Evolutionary conservation across 129 eudicot genomes (phyloP).

Genomic region (Arctium minus): DNA sequence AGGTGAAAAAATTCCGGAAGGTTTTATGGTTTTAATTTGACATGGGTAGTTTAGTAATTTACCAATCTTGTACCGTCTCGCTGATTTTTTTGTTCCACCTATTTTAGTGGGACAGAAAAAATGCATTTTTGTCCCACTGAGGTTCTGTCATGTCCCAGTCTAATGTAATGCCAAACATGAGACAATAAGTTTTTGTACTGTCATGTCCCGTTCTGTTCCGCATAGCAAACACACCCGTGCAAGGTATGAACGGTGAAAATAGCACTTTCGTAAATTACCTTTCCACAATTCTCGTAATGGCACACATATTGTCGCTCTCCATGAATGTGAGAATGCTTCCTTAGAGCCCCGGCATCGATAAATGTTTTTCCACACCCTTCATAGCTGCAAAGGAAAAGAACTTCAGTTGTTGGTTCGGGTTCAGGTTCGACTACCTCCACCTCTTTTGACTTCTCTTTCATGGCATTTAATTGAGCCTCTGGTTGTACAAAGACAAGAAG

Average conservation of each 20-base stretch:
- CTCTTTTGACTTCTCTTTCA: conserved; percentile 64
- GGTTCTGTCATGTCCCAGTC: no score
- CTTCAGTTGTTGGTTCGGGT: conserved; percentile 96
- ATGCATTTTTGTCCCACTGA: no score
- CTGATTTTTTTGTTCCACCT: neutral
- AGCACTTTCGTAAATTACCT: conserved; percentile 39
- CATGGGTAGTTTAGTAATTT: neutral
- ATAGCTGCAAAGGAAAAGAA: conserved; percentile 93
- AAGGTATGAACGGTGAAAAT: neutral
- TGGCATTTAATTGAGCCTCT: conserved; percentile 64
- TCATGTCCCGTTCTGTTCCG: neutral
- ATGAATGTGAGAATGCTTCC: conserved; percentile 95
- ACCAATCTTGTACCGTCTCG: neutral
- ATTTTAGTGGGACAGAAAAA: neutral
- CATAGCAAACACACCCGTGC: neutral
- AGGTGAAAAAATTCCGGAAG: neutral
- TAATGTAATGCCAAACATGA: no score
- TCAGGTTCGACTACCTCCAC: conserved; percentile 60
- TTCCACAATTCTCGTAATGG: conserved; percentile 89
- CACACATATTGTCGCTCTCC: conserved; percentile 94
- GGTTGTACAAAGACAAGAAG: neutral
- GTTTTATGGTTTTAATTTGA: neutral
- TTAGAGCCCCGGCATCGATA: conserved; percentile 86
- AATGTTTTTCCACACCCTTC: conserved; percentile 98
- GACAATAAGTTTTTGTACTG: neutral